A percentile compares a stretch with the other conserved stretches of the same genome.
Conservation (phyloP, 2,329 filamentous ascomycete species). For the Plectosphaerella cucumerina region DNA sequence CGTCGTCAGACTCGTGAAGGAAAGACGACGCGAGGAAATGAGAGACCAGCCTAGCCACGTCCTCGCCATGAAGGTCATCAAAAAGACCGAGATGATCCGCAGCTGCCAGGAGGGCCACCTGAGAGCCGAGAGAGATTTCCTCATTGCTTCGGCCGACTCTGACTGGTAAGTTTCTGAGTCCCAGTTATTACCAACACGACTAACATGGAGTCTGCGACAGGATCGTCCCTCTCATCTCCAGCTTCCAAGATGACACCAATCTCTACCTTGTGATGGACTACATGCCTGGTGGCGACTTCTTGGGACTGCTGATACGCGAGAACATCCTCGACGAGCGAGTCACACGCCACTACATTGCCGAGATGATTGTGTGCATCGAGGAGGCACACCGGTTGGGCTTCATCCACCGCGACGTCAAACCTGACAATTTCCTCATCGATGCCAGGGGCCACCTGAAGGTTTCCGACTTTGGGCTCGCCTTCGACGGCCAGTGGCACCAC, state of each 20-base stretch:
- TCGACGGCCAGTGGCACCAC: slow-evolving; percentile 93
- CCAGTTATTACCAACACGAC: slow-evolving; percentile 4
- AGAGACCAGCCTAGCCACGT: neutral
- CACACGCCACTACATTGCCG: slow-evolving; percentile 83
- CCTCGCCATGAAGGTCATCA: slow-evolving; percentile 96
- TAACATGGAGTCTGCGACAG: slow-evolving; percentile 28
- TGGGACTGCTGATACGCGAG: slow-evolving; percentile 80
- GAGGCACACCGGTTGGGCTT: slow-evolving; percentile 83
- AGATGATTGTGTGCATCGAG: slow-evolving; percentile 95
- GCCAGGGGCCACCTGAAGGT: slow-evolving; percentile 89
- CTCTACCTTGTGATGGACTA: slow-evolving; percentile 98
- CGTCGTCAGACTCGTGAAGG: slow-evolving; percentile 79
- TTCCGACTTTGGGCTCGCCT: slow-evolving; percentile 92
- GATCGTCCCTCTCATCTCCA: slow-evolving; percentile 83
- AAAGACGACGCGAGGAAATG: slow-evolving; percentile 36
- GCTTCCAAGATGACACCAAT: slow-evolving; percentile 81
- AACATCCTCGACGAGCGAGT: slow-evolving; percentile 75
- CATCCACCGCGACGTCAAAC: slow-evolving; percentile 95
- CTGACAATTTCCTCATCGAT: slow-evolving; percentile 93
- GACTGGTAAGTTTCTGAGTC: slow-evolving; percentile 52
- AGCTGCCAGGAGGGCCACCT: slow-evolving; percentile 91
- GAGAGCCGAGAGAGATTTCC: slow-evolving; percentile 84
- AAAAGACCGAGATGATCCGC: slow-evolving; percentile 87
- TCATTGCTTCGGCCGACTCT: slow-evolving; percentile 84
- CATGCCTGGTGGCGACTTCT: slow-evolving; percentile 93